Conservation (phyloP, 2,329 filamentous ascomycete species). For the Microcera coccophila region DNA sequence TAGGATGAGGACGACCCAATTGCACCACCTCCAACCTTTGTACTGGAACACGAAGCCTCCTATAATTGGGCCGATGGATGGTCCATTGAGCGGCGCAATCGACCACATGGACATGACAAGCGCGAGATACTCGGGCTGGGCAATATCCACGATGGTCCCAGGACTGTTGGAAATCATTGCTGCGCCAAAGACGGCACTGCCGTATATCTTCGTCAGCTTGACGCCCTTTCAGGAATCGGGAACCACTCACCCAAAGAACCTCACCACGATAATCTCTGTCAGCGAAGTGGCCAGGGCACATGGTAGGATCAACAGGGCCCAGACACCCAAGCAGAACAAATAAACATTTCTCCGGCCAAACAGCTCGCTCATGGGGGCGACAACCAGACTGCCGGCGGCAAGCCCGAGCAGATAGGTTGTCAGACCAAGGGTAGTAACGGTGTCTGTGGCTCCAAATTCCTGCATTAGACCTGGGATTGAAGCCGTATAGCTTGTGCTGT, state of each 20-base stretch:
- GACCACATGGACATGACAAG: conserved; percentile 80
- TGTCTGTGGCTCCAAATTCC: conserved; percentile 59
- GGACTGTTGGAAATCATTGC: conserved; percentile 82
- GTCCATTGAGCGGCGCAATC: conserved; percentile 81
- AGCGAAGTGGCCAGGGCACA: conserved; percentile 67
- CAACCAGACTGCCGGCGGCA: conserved; percentile 65
- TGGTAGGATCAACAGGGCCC: conserved; percentile 67
- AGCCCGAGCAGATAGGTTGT: conserved; percentile 76
- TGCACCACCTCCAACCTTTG: conserved; percentile 83
- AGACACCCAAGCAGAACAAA: conserved; percentile 59
- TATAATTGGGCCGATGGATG: conserved; percentile 44
- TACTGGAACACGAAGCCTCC: conserved; percentile 70
- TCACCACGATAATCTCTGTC: conserved; percentile 62
- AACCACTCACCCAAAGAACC: conserved; percentile 63
- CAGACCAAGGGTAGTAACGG: conserved; percentile 67
- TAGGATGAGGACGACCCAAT: conserved; percentile 75
- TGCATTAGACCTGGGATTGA: conserved; percentile 64
- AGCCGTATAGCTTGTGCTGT: conserved; percentile 75
- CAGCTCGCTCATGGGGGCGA: conserved; percentile 71
- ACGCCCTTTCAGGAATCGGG: neutral
- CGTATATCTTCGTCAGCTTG: neutral
- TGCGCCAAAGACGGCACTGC: conserved; percentile 53
- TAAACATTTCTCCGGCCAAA: conserved; percentile 69
- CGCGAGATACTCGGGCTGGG: conserved; percentile 74
- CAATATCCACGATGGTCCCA: conserved; percentile 78